phyloP scores from a whole-genome alignment of 495 filamentous ascomycete genomes.

The Penicillium arizonense region DNA sequence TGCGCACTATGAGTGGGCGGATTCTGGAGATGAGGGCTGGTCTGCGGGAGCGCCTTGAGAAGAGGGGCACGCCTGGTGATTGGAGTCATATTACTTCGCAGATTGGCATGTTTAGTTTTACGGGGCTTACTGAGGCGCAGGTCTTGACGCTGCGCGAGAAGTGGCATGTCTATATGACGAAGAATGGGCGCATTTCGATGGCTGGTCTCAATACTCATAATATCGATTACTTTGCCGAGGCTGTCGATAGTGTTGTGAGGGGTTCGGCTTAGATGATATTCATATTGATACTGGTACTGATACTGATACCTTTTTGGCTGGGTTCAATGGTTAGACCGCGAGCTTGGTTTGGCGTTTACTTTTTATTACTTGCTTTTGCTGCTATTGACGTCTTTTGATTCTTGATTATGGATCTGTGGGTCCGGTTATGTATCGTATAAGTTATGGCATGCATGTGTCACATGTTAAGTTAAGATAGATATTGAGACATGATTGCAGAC shows the following conservation, averaged over 20 bases:
- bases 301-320: conserved; percentile 1
- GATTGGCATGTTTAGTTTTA: conserved; percentile 99
- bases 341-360: conserved; percentile 7
- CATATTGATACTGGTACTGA: background rate
- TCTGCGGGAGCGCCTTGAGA: conserved; percentile 73
- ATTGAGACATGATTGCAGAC: too few species aligned
- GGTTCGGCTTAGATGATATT: conserved; percentile 43
- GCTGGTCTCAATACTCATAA: conserved; percentile 90
- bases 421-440: too few species aligned
- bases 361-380: conserved; percentile 5
- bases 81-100: conserved; percentile 98
- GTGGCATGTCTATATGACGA: conserved; percentile 96
- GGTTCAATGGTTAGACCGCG: background rate
- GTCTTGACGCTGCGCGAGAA: conserved; percentile 77
- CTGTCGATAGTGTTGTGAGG: conserved; percentile 81
- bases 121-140: conserved; percentile 81
- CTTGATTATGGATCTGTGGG: background rate
- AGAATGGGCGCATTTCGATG: conserved; percentile 97
- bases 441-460: conserved; percentile 5
- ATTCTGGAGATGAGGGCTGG: conserved; percentile 86
- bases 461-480: conserved; percentile 6
- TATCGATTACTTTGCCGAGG: conserved; percentile 87
- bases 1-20: conserved; percentile 89
- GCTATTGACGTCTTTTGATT: background rate
- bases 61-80: conserved; percentile 74